These are phyloP conservation scores for Posidonia oceanica DNA, from an alignment of 116 monocot genomes.

Conservation along the genomic window DNA sequence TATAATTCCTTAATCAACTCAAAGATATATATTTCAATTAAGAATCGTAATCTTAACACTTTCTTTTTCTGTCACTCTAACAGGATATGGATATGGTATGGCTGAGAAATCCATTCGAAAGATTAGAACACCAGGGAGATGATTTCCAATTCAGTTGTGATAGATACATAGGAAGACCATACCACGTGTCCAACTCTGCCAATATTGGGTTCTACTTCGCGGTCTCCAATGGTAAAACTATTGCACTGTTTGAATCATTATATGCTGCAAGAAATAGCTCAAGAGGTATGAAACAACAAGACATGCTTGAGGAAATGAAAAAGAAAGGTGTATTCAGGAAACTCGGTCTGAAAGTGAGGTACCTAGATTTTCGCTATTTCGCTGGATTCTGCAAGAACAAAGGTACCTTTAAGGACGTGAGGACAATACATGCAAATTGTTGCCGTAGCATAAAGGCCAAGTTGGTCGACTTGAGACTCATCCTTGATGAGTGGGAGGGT, in stretches of 20 bases:
- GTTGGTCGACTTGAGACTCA: slow-evolving; percentile 7
- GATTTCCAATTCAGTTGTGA: slow-evolving; percentile 62
- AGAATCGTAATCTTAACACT: background rate
- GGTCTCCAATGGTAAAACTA: slow-evolving; percentile 37
- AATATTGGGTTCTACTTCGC: slow-evolving; percentile 67
- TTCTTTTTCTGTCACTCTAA: background rate
- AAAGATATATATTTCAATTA: too few relatives aligned
- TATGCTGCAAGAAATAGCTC: slow-evolving; percentile 28
- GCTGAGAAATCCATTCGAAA: slow-evolving; percentile 51
- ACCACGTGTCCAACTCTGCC: slow-evolving; percentile 19
- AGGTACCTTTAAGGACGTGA: background rate
- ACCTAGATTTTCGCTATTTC: slow-evolving; percentile 3
- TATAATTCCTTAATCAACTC: background rate
- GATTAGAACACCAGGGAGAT: slow-evolving; percentile 20
- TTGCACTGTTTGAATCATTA: slow-evolving; percentile 37
- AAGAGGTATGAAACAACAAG: slow-evolving; percentile 23
- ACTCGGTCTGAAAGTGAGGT: slow-evolving; percentile 13
- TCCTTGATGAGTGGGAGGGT: slow-evolving; percentile 5
- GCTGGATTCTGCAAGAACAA: slow-evolving; percentile 7
- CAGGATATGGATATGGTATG: slow-evolving; percentile 76
- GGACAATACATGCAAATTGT: slow-evolving; percentile 13
- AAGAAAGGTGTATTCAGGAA: background rate
- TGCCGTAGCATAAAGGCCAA: slow-evolving; percentile 14
- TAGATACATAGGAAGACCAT: slow-evolving; percentile 23
- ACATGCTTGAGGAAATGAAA: slow-evolving; percentile 2